Conservation (phyloP, 306 rosid genomes). For the Quercus wislizeni region DNA sequence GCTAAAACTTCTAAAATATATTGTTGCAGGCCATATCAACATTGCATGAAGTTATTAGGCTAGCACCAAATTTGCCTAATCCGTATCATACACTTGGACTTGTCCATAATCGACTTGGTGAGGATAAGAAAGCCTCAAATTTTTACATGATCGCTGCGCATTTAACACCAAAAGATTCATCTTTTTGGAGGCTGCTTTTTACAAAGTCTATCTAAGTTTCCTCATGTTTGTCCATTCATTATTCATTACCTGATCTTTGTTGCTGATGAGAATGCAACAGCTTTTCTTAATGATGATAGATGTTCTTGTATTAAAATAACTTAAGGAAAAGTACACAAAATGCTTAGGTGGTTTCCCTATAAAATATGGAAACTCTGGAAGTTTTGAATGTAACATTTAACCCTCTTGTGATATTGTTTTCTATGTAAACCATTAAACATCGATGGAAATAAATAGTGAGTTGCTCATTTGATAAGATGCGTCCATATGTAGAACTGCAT, state of each 20-base stretch:
- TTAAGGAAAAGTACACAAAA: too few species aligned
- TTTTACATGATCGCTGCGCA: constrained; percentile 82
- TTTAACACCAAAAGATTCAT: constrained; percentile 65
- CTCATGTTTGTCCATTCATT: constrained; percentile 16
- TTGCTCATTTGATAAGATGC: too few species aligned
- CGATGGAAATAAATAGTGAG: too few species aligned
- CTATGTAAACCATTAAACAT: too few species aligned
- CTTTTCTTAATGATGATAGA: constrained; percentile 3
- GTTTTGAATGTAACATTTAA: too few species aligned
- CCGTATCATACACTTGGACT: constrained; percentile 89
- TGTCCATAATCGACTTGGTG: constrained; percentile 50
- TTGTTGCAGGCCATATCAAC: constrained; percentile 65
- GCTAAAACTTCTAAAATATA: constrained; percentile 8
- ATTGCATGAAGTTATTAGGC: constrained; percentile 58
- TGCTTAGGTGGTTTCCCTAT: too few species aligned
- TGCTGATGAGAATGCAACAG: constrained; percentile 15
- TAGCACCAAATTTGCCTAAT: constrained; percentile 74
- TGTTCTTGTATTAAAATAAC: constrained; percentile 2
- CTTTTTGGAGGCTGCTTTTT: constrained; percentile 70
- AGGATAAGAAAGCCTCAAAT: constrained; percentile 53
- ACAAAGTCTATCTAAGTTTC: constrained; percentile 61
- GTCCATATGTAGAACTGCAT: too few species aligned
- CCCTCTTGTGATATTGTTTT: too few species aligned
- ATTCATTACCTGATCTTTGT: constrained; percentile 8
- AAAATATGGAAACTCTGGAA: too few species aligned